Percentiles rank a stretch among this genome's conserved stretches.
phyloP scores from a whole-genome alignment of 2,329 filamentous ascomycete genomes.

The Magnaporthiopsis poae region DNA sequence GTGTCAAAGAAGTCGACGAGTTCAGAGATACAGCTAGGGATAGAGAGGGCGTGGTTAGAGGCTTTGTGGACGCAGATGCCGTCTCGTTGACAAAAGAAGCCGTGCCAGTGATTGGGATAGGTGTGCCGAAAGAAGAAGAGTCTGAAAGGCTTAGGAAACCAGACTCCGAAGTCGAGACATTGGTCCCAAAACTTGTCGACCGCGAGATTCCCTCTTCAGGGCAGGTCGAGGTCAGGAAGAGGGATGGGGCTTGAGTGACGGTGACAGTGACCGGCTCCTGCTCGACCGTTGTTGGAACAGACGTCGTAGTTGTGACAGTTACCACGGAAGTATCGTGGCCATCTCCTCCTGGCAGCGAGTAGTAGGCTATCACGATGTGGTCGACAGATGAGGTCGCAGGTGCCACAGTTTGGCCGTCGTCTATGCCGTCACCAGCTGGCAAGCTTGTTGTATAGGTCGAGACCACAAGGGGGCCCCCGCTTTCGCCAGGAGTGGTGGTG shows the following conservation, averaged over 20 bases:
- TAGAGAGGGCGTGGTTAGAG: not conserved
- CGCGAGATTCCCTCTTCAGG: not conserved
- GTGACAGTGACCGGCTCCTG: not conserved
- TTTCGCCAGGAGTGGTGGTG: slow-evolving; percentile 11
- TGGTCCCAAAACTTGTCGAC: not conserved
- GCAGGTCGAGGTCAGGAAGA: not conserved
- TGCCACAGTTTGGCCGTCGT: not conserved
- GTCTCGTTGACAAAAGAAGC: not conserved
- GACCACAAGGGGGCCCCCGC: slow-evolving; percentile 6
- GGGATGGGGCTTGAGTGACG: not conserved
- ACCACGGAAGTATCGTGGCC: slow-evolving; percentile 7
- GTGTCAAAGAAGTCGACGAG: not conserved
- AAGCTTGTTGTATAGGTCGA: slow-evolving; percentile 11
- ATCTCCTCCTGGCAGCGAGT: slow-evolving; percentile 7
- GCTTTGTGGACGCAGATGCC: not conserved
- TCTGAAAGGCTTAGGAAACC: not conserved
- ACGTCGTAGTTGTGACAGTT: slow-evolving; percentile 8
- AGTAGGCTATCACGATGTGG: slow-evolving; percentile 9
- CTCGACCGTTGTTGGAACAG: not conserved
- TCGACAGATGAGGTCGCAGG: not conserved
- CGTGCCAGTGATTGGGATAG: not conserved
- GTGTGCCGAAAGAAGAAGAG: not conserved
- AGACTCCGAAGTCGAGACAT: not conserved
- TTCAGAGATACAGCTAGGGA: not conserved
- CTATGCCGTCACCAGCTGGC: slow-evolving; percentile 2